Base-by-base conservation (phyloP, 257 asterid species). In the Fraxinus cuspidata region DNA sequence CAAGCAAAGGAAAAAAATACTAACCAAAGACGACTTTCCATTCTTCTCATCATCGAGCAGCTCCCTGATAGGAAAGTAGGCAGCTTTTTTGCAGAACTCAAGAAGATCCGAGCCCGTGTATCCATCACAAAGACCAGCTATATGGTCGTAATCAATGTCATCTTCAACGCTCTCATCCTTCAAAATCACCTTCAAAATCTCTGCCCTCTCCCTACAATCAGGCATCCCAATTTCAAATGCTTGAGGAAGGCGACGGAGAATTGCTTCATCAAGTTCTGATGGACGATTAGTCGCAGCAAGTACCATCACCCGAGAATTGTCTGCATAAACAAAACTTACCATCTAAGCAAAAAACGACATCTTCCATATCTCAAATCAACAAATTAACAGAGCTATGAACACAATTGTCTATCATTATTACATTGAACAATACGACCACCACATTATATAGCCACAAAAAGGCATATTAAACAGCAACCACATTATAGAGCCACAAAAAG, bases 271-370 rank as follows among this genome's bases (percentile, higher is more conserved):
- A 76, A 96, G 99, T 84, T 96, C 99, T 27, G 97, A 96, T 79
- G 99, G 99, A 70, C 96, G 97, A 83, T 96, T 96, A 70, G 99
- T 96, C 2, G 99, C 99, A 77, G 97, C 94, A 35, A 96, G 98
- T 73, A 96, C 99, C 98, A 92, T 93, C 79, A 96, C 98, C 78
- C 86, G 91, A 78, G 99, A 96, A 82, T 90, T 76, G 64, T 90
- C 98, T 93, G 84, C 86, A 77, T 1, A 53, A 85, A 49, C 32
- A 80, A 29, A 23, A 78, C 6, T 49, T 27, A 72, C 40, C n/a
- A 10, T 81, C 44, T 75, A 70, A 86, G 75, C 64, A 69, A 70
- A 21, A 58, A 77, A 31, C 77, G 37, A 28, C 44, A 63, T 38
- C 63, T 15, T 13, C 40, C 38, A 77, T 21, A 58, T 63, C 16